Percentiles rank a stretch among this genome's conserved stretches.
phyloP scores from a whole-genome alignment of 495 filamentous ascomycete species.

The Achaetomiella virescens region DNA sequence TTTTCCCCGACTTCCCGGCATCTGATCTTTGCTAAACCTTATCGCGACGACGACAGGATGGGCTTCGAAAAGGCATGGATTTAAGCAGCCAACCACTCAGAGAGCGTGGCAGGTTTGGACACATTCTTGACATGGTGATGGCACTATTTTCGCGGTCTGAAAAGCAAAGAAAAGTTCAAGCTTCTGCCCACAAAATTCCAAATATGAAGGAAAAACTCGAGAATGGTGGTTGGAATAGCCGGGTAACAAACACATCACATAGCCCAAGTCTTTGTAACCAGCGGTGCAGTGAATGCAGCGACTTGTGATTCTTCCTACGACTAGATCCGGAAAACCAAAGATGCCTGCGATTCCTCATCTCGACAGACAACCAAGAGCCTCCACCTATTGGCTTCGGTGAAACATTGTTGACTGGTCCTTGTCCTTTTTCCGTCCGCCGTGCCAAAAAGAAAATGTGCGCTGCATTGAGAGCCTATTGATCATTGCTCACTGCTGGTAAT shows the following conservation, averaged over 20 bases:
- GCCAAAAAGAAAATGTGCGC: neutral
- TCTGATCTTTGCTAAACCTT: neutral
- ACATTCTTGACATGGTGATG: too few species aligned
- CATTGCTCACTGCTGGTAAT: neutral
- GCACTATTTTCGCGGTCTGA: too few species aligned
- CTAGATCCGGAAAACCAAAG: neutral
- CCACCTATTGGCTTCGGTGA: neutral
- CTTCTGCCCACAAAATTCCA: too few species aligned
- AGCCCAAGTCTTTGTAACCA: neutral
- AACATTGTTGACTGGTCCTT: neutral
- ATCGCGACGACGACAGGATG: neutral
- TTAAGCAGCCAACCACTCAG: too few species aligned
- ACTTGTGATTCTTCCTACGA: neutral
- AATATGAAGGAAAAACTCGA: too few species aligned
- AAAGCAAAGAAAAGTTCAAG: too few species aligned
- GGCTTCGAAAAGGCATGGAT: too few species aligned
- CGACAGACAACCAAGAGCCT: conserved; percentile 1
- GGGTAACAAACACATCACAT: too few species aligned
- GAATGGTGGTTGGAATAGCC: neutral
- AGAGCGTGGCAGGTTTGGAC: too few species aligned
- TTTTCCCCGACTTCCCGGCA: conserved; percentile 1
- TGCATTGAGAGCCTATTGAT: neutral
- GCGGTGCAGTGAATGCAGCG: neutral
- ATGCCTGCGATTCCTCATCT: neutral
- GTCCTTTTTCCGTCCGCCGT: neutral